Evolutionary conservation across 2,329 filamentous ascomycete genomes (phyloP), one percentile per base, ranked within the genome.

Genomic region (Cephalotrichum gorgonifer): DNA sequence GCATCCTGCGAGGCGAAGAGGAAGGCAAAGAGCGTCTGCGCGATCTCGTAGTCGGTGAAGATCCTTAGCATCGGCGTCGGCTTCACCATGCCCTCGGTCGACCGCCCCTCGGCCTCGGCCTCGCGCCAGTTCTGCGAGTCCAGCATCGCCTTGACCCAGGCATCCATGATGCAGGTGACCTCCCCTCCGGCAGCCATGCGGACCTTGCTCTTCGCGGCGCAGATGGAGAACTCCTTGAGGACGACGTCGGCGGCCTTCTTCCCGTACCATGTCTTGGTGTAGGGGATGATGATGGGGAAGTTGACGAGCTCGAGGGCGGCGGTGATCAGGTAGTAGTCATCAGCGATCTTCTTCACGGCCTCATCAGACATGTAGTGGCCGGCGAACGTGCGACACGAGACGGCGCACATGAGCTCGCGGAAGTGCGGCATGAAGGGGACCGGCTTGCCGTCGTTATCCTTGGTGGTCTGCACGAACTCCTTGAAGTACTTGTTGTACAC

Each of bases 1-100:
- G 93, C 93, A 66, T 98, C 93, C 70, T 97, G 93, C 3, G 90
- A 96, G 53, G 93, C 91, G 68, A 97, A 97, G 53, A 97, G 76
- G 74, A 97, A 95, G 45, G 91, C 95, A 71, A 96, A 95, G 61
- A 97, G 66, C 23, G 91, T 96, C 74, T 93, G 87, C 50, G 88
- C 78, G 60, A 97, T 95, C 68, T 97, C 90, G 60, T 84, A 86
- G 64, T 97, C 87, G 67, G 77, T 83, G 68, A 96, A 97, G 57
- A 87, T 82, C 62, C 91, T 87, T 49, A 97, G 77, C 26, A 95
- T 64, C 57, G 86, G 86, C 20, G 80, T 69, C 47, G 91, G 91
- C 78, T 96, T 96, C 67, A 87, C 82, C 6, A 85, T 68, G 15
- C 76, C 71, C 52, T 88, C 81, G 43, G 81, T 79, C 25, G 74